Evolutionary conservation across 2,329 filamentous ascomycete species (phyloP).

Genomic region (Teratosphaeriaceae sp.): DNA sequence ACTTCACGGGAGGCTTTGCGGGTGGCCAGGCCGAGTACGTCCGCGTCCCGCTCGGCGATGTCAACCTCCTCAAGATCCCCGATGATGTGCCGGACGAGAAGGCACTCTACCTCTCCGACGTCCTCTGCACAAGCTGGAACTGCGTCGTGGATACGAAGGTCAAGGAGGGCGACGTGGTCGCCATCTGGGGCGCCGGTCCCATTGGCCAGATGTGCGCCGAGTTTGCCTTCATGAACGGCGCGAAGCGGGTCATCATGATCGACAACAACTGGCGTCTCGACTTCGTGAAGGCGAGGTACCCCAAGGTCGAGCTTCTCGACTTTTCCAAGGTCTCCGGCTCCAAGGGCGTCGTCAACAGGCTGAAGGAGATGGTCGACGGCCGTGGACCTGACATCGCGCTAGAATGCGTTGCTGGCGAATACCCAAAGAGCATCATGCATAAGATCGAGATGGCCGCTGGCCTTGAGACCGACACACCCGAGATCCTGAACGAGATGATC

Average conservation of each 20-base stretch:
- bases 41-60: conserved; percentile 70
- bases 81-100: conserved; percentile 79
- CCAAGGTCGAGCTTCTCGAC: conserved; percentile 62
- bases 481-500: conserved; percentile 75
- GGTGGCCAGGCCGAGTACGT: conserved; percentile 86
- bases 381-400: conserved; percentile 66
- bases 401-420: conserved; percentile 58
- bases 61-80: conserved; percentile 74
- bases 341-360: conserved; percentile 59
- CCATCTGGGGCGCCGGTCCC: conserved; percentile 81
- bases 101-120: conserved; percentile 73
- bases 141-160: conserved; percentile 77
- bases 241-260: conserved; percentile 69
- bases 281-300: conserved; percentile 58
- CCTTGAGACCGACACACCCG: conserved; percentile 76
- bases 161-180: conserved; percentile 68
- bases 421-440: conserved; percentile 56
- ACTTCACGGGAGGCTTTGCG: conserved; percentile 80
- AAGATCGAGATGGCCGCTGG: conserved; percentile 56
- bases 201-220: conserved; percentile 74
- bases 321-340: conserved; percentile 54
- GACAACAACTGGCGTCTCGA: conserved; percentile 67
- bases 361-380: conserved; percentile 67
- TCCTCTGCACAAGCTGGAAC: conserved; percentile 73
- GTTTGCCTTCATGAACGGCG: conserved; percentile 63